Evolutionary conservation across 768 basidiomycete genomes (phyloP), one percentile per base, ranked within the genome.

Genomic region (Holtermannia corniformis): DNA sequence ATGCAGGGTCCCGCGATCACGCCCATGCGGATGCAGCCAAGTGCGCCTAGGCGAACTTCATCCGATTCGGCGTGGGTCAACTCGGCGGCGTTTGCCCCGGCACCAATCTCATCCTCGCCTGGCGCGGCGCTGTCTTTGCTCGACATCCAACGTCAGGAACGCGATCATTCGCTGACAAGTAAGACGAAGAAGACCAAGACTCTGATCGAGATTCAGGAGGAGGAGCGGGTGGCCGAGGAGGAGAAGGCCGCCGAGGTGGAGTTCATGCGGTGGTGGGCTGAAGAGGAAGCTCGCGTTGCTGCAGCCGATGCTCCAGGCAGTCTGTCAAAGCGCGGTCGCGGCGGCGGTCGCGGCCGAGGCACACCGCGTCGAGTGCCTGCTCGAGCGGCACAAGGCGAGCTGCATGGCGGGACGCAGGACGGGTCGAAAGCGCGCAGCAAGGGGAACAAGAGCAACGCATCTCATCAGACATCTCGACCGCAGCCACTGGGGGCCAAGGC

Each of bases 221-320:
- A 95, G 78, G 41, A 76, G 77, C 23, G 80, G 78, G 55, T 59
- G 24, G 64, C 59, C 2, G 63, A 68, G 43, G 50, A 61, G 28
- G 61, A 57, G 28, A 60, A 52, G 48, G 60, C 41, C 22, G 78
- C 76, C 46, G 88, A 92, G 71, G 81, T 76, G 3, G 86, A 86
- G 55, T 96, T 95, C 67, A 69, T 92, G 69, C 79, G 75, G 60
- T 95, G 91, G 91, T 95, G 90, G 88, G 76, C 80, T 1, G 82
- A 78, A 5, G 91, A 93, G 70, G 62, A 72, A 55, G 67, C 67
- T 28, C 58, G 70, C 24, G 23, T 72, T 2, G 59, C 51, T 5
- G 51, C 45, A 45, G 59, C 54, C 25, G 32, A 49, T 11, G 52
- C 50, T 7, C n/a, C 37, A 2, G 44, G 54, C 14, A 19, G 13